These are phyloP conservation scores for Cyphellophora europaea DNA, from an alignment of 2,329 filamentous ascomycete species.

Conservation along the genomic window DNA sequence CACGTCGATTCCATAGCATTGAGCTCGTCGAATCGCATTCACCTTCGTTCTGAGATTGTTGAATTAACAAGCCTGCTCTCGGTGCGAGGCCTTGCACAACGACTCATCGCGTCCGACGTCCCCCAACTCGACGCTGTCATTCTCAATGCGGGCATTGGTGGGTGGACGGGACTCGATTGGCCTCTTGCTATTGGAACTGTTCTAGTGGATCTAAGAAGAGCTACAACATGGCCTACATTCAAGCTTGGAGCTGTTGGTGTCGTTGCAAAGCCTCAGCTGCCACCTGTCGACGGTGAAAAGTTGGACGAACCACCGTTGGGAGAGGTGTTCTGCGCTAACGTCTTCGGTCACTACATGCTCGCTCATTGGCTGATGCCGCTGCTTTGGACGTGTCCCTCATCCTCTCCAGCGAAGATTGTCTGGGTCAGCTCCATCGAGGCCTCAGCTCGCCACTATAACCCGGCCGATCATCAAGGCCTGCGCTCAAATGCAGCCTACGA, in stretches of 20 bases:
- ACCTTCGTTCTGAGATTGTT: constrained; percentile 46
- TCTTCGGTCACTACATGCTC: constrained; percentile 92
- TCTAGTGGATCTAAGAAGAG: constrained; percentile 55
- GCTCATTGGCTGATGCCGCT: constrained; percentile 70
- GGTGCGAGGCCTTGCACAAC: constrained; percentile 43
- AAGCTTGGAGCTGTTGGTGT: constrained; percentile 56
- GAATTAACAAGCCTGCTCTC: constrained; percentile 49
- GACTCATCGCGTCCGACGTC: constrained; percentile 38
- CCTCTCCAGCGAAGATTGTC: constrained; percentile 57
- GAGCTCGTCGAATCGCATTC: too few relatives aligned
- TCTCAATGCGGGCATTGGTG: constrained; percentile 81
- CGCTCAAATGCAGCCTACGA: constrained; percentile 62
- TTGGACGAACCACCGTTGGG: constrained; percentile 55
- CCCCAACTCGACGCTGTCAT: constrained; percentile 70
- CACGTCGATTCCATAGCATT: constrained; percentile 42
- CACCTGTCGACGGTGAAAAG: constrained; percentile 2
- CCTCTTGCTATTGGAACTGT: constrained; percentile 44
- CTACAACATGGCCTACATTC: constrained; percentile 67
- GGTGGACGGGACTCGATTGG: constrained; percentile 75
- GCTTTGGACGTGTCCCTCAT: constrained; percentile 42
- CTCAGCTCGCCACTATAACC: constrained; percentile 44
- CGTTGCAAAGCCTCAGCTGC: constrained; percentile 44
- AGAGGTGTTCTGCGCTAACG: constrained; percentile 79
- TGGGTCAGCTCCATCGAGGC: constrained; percentile 84
- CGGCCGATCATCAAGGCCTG: constrained; percentile 69